These are phyloP conservation scores for Passiflora organensis DNA, from an alignment of 345 rosid species.

Conservation along the genomic window DNA sequence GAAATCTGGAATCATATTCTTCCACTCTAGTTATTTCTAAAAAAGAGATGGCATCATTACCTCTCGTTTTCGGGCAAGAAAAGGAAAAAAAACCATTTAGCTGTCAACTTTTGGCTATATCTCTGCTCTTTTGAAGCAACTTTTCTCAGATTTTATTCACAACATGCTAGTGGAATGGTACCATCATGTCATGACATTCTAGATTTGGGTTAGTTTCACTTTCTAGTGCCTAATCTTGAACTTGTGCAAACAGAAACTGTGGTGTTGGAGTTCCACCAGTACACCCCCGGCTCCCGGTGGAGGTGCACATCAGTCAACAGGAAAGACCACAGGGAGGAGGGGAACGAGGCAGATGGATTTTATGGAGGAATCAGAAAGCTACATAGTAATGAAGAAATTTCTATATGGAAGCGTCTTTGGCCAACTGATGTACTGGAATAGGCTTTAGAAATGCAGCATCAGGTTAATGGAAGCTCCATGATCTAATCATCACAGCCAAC, in stretches of 20 bases:
- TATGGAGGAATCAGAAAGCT: constrained; percentile 90
- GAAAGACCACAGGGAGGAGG: constrained; percentile 65
- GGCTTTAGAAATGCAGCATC: not conserved
- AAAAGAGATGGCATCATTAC: too few relatives aligned
- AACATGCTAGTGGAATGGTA: too few relatives aligned
- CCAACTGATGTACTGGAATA: constrained; percentile 50
- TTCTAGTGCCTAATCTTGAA: too few relatives aligned
- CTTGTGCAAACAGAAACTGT: constrained; percentile 40
- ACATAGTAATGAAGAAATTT: constrained; percentile 44
- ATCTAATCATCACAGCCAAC: not conserved
- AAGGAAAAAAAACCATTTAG: too few relatives aligned
- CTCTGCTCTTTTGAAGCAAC: too few relatives aligned
- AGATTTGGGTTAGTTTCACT: too few relatives aligned
- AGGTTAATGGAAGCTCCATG: not conserved
- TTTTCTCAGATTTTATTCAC: too few relatives aligned
- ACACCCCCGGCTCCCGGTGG: constrained; percentile 65
- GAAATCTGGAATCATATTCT: too few relatives aligned
- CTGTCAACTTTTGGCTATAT: too few relatives aligned
- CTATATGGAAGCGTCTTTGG: constrained; percentile 67
- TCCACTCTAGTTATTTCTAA: too few relatives aligned
- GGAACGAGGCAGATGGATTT: constrained; percentile 63
- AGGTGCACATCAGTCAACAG: constrained; percentile 48
- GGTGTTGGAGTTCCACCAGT: constrained; percentile 75
- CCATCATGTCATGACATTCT: too few relatives aligned
- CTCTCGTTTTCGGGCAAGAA: too few relatives aligned